Percentiles rank a stretch among this genome's conserved stretches.
Evolutionary conservation across 108 stramenopile species (phyloP).

Genomic region (Aureococcus anophagefferens): DNA sequence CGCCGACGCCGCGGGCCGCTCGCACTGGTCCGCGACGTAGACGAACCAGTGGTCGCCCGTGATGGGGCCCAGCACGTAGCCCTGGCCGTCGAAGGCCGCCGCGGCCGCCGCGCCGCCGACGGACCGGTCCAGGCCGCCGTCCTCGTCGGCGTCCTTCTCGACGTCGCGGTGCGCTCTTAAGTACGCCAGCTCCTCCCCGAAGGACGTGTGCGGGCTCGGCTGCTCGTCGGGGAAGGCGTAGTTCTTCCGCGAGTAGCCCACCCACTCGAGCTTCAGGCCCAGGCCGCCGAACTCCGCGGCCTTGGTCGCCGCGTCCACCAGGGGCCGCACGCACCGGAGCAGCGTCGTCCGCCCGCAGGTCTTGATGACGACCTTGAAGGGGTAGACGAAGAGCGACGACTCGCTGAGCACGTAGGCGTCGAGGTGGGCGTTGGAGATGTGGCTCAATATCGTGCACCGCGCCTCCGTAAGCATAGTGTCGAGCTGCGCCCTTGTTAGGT

Average conservation of each 20-base stretch:
- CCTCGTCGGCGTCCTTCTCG: background rate
- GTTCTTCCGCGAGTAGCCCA: constrained; percentile 98
- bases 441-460: constrained; percentile 84
- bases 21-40: constrained; percentile 95
- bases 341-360: constrained; percentile 99
- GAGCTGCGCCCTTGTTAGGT: constrained; percentile 59
- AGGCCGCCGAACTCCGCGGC: constrained; percentile 28
- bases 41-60: constrained; percentile 99
- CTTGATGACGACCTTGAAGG: constrained; percentile 95
- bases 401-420: constrained; percentile 96
- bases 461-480: constrained; percentile 85
- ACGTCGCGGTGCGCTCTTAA: constrained; percentile 4
- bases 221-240: constrained; percentile 92
- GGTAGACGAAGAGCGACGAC: constrained; percentile 94
- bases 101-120: too few relatives aligned
- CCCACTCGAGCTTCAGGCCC: constrained; percentile 92
- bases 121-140: background rate
- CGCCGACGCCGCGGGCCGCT: constrained; percentile 53
- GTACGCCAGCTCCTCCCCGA: constrained; percentile 29
- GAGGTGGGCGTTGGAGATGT: constrained; percentile 79
- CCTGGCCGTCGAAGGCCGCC: constrained; percentile 78
- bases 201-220: constrained; percentile 51
- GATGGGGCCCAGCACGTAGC: constrained; percentile 95
- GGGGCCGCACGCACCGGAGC: constrained; percentile 78
- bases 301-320: constrained; percentile 52